Conservation (phyloP, 2,329 filamentous ascomycete genomes). For the Colletotrichum lini region DNA sequence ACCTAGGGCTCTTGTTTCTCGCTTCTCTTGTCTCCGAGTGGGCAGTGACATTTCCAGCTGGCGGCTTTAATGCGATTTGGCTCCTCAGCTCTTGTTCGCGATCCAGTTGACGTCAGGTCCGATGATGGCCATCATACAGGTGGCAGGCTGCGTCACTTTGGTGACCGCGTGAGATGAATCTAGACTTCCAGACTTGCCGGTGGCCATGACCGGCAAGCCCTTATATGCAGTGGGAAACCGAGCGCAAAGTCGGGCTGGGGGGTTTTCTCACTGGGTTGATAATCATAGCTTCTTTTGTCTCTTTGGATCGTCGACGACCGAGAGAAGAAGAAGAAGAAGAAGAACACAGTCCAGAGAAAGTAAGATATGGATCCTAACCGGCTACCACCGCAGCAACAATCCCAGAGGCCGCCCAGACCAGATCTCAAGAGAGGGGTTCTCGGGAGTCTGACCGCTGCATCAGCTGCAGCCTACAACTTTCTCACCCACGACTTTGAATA, state of each 20-base stretch:
- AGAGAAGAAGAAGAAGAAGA: not conserved
- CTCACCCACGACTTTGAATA: slow-evolving; percentile 37
- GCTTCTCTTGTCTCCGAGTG: not conserved
- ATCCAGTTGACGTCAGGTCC: slow-evolving; percentile 31
- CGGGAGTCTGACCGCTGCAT: slow-evolving; percentile 25
- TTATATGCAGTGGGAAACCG: slow-evolving; percentile 36
- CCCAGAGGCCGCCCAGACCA: slow-evolving; percentile 21
- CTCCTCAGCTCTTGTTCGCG: not conserved
- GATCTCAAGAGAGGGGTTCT: slow-evolving; percentile 13
- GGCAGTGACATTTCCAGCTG: not conserved
- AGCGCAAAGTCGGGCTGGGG: not conserved
- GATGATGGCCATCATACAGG: slow-evolving; percentile 3
- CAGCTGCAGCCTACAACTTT: slow-evolving; percentile 33
- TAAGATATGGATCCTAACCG: slow-evolving; percentile 25
- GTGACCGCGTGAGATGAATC: slow-evolving; percentile 4
- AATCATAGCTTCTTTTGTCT: slow-evolving; percentile 4
- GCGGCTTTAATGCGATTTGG: not conserved
- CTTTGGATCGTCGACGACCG: not conserved
- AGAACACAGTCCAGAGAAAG: not conserved
- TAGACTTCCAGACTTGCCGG: slow-evolving; percentile 1
- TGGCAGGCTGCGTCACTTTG: slow-evolving; percentile 27
- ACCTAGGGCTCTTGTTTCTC: not conserved
- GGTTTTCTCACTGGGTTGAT: not conserved
- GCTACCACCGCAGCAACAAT: slow-evolving; percentile 4
- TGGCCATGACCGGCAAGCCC: not conserved